Evolutionary conservation across 495 filamentous ascomycete species (phyloP).

Genomic region (Daldinia caldariorum): DNA sequence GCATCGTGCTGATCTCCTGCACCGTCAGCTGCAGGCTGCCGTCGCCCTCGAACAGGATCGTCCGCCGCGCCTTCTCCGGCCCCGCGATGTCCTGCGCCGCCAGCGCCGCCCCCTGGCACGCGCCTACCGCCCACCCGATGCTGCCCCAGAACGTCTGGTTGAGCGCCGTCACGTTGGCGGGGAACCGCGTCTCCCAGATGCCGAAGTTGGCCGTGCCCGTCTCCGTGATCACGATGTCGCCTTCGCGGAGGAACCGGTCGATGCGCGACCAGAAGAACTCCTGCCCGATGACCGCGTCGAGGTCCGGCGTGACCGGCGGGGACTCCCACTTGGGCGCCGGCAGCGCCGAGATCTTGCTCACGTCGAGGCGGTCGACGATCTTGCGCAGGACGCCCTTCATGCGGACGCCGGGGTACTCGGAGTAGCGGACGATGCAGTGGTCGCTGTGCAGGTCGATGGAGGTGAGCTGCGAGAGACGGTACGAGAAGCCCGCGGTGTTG

Average conservation of each 20-base stretch:
- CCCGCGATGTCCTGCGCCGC: slow-evolving; percentile 68
- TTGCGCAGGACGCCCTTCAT: slow-evolving; percentile 90
- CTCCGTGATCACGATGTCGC: slow-evolving; percentile 86
- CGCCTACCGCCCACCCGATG: slow-evolving; percentile 84
- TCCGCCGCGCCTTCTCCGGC: slow-evolving; percentile 58
- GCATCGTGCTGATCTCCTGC: slow-evolving; percentile 88
- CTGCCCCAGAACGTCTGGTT: slow-evolving; percentile 90
- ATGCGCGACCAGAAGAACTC: slow-evolving; percentile 87
- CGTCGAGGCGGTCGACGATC: slow-evolving; percentile 68
- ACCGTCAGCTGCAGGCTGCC: slow-evolving; percentile 85
- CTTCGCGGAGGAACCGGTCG: slow-evolving; percentile 76
- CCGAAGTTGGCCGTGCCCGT: slow-evolving; percentile 93
- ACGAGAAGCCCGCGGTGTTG: slow-evolving; percentile 91
- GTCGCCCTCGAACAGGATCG: slow-evolving; percentile 88
- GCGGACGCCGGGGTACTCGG: slow-evolving; percentile 81
- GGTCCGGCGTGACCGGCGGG: slow-evolving; percentile 54
- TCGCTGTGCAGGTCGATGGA: slow-evolving; percentile 90
- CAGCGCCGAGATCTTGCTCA: slow-evolving; percentile 63
- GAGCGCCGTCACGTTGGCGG: slow-evolving; percentile 75
- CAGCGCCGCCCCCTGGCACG: slow-evolving; percentile 78
- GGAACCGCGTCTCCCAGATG: slow-evolving; percentile 88
- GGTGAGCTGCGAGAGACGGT: slow-evolving; percentile 80
- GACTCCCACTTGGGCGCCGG: slow-evolving; percentile 61
- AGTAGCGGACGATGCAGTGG: slow-evolving; percentile 78
- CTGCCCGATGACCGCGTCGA: slow-evolving; percentile 70